Evolutionary conservation across 1,284 basidiomycete species (phyloP), one percentile per base, ranked within the genome.

Genomic region (Ganoderma resinaceum): DNA sequence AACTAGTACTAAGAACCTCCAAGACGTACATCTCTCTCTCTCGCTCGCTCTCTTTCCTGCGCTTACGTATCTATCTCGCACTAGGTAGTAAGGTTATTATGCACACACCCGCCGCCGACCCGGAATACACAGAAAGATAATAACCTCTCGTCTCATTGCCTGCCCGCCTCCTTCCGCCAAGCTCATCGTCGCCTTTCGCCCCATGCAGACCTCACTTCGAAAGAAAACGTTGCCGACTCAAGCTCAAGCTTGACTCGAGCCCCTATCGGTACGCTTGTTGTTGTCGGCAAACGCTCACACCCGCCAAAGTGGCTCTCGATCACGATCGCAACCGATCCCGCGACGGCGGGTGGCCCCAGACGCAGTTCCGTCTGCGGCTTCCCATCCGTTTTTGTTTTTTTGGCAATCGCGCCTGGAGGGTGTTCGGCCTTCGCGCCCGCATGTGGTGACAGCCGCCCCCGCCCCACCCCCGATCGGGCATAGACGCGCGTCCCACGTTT

Each of bases 1-100:
- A 42, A 49, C 29, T 62, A 43, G 61, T 35, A 46, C 23, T 33
- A 61, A 26, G 60, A 61, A 42, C 59, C 6, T 3, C 26, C 31
- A 26, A n/a, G 57, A 20, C 35, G 20, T 38, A 40, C 57, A 35
- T 3, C 5, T 11, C 11, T 59, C 57, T 38, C 58, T 7, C 57
- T 59, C 16, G 29, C n/a, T 59, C 37, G 12, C 16, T 16, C 26
- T 8, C 29, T 35, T 18, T 29, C 23, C 29, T 38, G 31, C 40
- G 14, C 37, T 42, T 37, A 42, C 37, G 38, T 61, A 43, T 43
- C 38, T 61, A 40, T 40, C 38, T 61, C 59, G 38, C 59, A 61
- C n/a, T 61, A 40, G 38, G 59, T 40, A 61, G 40, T 61, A 58
- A 31, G 55, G 55, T 42, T 40, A 61, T 40, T 40, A 40, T 61